Base-by-base conservation (phyloP, 208 protist genomes). In the Leishmania braziliensis region DNA sequence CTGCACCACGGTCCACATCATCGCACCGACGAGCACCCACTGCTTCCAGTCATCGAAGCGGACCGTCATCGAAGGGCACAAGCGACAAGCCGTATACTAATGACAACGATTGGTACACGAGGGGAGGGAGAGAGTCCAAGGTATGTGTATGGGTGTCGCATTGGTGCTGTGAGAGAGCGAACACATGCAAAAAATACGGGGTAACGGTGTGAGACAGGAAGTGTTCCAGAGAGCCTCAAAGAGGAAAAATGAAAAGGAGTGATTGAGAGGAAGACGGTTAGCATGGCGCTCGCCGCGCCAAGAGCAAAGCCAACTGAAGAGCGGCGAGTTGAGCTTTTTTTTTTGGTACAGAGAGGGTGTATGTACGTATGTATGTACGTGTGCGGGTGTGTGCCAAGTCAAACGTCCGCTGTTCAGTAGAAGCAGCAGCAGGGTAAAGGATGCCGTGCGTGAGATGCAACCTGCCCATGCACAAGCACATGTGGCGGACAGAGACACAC, bases 31-130 rank as follows among this genome's bases (percentile, higher is more conserved):
- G 48, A 86, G 63, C n/a, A 54, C 53, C 16, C 74, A 82, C n/a
- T 82, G 66, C n/a, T 65, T 58, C 77, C 63, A 82, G 74, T 82
- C 82, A 79, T 86, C 82, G 14, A 79, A 62, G 4, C 14, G 54
- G 46, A 80, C 66, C 36, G 78, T 46, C 82, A 87, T 83, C 33
- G 18, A 5, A 62, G 20, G 46, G 70, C 51, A 43, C 33, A 48
- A 12, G 46, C 26, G 69, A 20, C 36, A 20, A 23, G 14, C 26
- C 69, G 29, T 53, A 23, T 50, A 3, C 3, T n/a, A 36, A 18
- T 33, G 43, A 20, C 46, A n/a, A 54, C 39, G 26, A 29, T 33
- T 18, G 9, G 39, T 23, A 73, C 26, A 53, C 12, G 46, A 9
- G 69, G 10, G 5, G 29, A 58, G 48, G 26, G 51, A 56, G 75